A percentile compares a stretch with the other conserved stretches of the same genome.
phyloP scores from a whole-genome alignment of 768 basidiomycete species.

The Dioszegia crocea region DNA sequence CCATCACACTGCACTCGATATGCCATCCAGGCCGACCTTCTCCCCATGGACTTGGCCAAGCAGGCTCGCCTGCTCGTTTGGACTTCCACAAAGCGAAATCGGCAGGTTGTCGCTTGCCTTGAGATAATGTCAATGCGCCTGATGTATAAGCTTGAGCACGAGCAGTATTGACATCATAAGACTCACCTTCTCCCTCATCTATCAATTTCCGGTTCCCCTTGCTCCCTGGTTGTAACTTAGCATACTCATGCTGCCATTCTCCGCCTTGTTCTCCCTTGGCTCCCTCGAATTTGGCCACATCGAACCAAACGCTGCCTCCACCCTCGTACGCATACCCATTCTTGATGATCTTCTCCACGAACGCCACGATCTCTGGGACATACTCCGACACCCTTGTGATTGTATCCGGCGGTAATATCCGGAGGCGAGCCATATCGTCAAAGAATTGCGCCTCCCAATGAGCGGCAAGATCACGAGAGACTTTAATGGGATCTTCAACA shows the following conservation, averaged over 20 bases:
- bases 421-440: conserved; percentile 82
- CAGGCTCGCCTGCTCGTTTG: conserved; percentile 83
- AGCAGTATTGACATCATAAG: neutral
- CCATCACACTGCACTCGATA: conserved; percentile 99
- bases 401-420: conserved; percentile 80
- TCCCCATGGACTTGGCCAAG: conserved; percentile 96
- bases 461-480: conserved; percentile 74
- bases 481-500: conserved; percentile 72
- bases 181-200: conserved; percentile 83
- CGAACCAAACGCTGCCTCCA: conserved; percentile 88
- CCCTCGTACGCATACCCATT: conserved; percentile 78
- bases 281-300: conserved; percentile 74
- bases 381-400: conserved; percentile 95
- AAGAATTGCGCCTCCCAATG: conserved; percentile 90
- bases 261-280: conserved; percentile 56
- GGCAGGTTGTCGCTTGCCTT: conserved; percentile 69
- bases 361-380: conserved; percentile 87
- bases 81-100: conserved; percentile 99
- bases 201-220: conserved; percentile 86
- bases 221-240: conserved; percentile 92
- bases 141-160: neutral
- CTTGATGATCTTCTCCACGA: conserved; percentile 74
- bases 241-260: conserved; percentile 68
- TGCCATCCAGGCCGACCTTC: conserved; percentile 96
- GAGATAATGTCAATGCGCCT: conserved; percentile 61